Base-by-base conservation (phyloP, 192 early-diverging fungal species). In the Coemansia javaensis region DNA sequence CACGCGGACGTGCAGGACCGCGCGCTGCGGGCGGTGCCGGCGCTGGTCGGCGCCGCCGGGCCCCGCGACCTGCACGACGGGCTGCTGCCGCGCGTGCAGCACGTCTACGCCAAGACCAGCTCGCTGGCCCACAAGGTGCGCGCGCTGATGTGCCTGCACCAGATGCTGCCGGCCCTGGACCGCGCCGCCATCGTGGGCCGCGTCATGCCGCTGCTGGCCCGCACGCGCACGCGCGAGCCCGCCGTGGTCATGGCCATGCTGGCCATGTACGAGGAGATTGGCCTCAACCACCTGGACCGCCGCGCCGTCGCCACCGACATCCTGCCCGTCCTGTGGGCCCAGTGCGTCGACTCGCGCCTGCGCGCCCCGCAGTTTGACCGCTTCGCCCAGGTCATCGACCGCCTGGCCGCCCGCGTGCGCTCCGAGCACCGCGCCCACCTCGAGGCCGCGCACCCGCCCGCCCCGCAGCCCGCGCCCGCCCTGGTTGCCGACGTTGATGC, bases 231-330 rank as follows among this genome's bases (percentile, higher is more conserved):
- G 15, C 77, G 86, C 4, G 90, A 93, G 50, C 83, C 88, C 0
- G 79, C 77, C 1, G 81, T 93, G 8, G 76, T 88, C 47, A 77
- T 93, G 69, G 85, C 86, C 5, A 82, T 90, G 20, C 61, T 90
- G 33, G 77, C 79, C 17, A 81, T 91, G 32, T 93, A 90, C 54
- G 86, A 88, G 39, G 85, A 93, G 18, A 74, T 87, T 58, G 83
- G 86, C 2, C 27, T 44, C 21, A 79, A 78, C 30, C 51, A 79
- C 44, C 50, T 89, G 12, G 90, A 93, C 25, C 85, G 83, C 42
- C 84, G 85, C 21, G 53, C 80, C 1, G 79, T 90, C 17, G 91
- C 89, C 7, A 82, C 75, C 1, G 85, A 86, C 40, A 77, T 93
- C 14, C 41, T 93, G 38, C 87, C 86, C 4, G 84, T 85, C 31